Conservation (phyloP, 306 rosid genomes). For the Cicer yamashitae region DNA sequence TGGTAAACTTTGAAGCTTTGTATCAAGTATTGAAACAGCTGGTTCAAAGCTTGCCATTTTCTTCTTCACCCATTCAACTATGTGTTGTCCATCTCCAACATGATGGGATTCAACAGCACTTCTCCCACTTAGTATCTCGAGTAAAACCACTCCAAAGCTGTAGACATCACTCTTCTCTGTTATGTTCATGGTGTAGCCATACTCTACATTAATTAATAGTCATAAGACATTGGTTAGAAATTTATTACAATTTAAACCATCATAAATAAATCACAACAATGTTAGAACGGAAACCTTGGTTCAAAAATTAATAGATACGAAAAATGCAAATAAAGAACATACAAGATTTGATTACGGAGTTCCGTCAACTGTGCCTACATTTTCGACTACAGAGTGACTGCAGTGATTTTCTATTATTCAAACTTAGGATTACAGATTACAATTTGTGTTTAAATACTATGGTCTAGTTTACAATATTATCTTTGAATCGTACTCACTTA, state of each 20-base stretch:
- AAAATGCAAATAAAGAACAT: too few relatives aligned
- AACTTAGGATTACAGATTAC: too few relatives aligned
- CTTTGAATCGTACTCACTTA: too few relatives aligned
- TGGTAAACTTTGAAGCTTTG: conserved; percentile 86
- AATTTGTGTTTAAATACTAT: too few relatives aligned
- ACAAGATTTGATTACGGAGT: too few relatives aligned
- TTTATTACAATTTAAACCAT: conserved; percentile 13
- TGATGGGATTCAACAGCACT: conserved; percentile 81
- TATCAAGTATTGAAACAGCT: conserved; percentile 76
- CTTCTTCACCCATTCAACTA: conserved; percentile 98
- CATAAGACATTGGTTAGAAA: conserved; percentile 41
- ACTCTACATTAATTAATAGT: conserved; percentile 61
- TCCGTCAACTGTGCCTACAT: too few relatives aligned
- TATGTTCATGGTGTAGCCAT: conserved; percentile 98
- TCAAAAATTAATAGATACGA: too few relatives aligned
- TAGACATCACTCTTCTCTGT: conserved; percentile 98
- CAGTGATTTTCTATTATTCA: too few relatives aligned
- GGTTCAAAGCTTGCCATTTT: conserved; percentile 99
- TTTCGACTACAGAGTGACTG: too few relatives aligned
- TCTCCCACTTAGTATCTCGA: conserved; percentile 89
- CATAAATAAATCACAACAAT: background rate
- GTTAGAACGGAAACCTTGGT: too few relatives aligned
- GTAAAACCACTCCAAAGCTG: conserved; percentile 91
- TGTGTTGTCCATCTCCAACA: conserved; percentile 85
- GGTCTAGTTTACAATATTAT: too few relatives aligned